phyloP scores from a whole-genome alignment of 805 yeast species.

The Metschnikowia shivogae region DNA sequence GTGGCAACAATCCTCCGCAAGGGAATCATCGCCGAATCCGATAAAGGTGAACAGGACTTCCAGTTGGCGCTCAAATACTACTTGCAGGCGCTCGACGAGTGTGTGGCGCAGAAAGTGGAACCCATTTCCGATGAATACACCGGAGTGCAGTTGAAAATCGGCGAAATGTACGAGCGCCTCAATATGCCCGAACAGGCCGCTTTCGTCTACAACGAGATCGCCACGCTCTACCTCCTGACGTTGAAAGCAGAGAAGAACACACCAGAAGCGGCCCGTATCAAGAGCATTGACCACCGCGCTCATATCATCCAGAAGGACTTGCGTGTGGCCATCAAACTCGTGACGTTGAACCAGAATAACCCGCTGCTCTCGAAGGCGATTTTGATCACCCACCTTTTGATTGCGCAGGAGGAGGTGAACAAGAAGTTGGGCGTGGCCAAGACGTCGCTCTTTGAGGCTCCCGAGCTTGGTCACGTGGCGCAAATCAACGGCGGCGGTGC shows the following conservation, averaged over 20 bases:
- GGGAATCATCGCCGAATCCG: conserved; percentile 82
- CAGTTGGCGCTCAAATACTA: conserved; percentile 66
- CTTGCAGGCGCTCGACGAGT: conserved; percentile 66
- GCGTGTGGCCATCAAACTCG: conserved; percentile 62
- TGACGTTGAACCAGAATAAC: conserved; percentile 49
- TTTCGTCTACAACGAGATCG: conserved; percentile 62
- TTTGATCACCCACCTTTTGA: conserved; percentile 55
- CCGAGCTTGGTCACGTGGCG: neutral
- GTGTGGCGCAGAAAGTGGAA: conserved; percentile 52
- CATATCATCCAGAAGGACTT: conserved; percentile 67
- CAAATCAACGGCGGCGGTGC: neutral
- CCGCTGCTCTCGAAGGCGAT: conserved; percentile 52
- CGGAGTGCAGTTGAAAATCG: conserved; percentile 82
- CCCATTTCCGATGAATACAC: conserved; percentile 76
- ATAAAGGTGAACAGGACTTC: conserved; percentile 59
- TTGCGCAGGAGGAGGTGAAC: conserved; percentile 65
- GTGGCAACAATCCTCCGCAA: conserved; percentile 71
- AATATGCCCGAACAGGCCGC: conserved; percentile 60
- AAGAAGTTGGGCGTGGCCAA: conserved; percentile 27
- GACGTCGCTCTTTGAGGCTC: conserved; percentile 7
- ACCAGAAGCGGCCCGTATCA: conserved; percentile 19
- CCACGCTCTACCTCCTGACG: conserved; percentile 53
- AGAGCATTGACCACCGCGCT: conserved; percentile 37
- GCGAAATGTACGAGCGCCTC: conserved; percentile 78
- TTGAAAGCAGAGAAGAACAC: conserved; percentile 38